phyloP scores from a whole-genome alignment of 352 stramenopile genomes.

The Detonula confervacea region DNA sequence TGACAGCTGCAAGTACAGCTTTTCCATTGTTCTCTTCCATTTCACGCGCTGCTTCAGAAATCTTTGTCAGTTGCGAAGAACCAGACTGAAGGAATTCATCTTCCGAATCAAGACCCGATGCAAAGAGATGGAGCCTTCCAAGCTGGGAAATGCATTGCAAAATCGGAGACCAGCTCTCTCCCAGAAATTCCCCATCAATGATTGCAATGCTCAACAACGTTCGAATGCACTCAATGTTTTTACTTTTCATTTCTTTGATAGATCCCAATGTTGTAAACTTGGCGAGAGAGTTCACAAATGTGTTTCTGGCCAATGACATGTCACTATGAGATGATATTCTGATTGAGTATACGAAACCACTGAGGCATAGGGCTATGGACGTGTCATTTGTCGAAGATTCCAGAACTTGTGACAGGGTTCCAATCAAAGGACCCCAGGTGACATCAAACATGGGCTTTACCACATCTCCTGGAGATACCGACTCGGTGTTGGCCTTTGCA shows the following conservation, averaged over 20 bases:
- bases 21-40: slow-evolving; percentile 83
- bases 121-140: slow-evolving; percentile 94
- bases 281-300: slow-evolving; percentile 94
- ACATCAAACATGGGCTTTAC: slow-evolving; percentile 98
- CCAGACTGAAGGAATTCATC: slow-evolving; percentile 87
- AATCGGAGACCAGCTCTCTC: slow-evolving; percentile 94
- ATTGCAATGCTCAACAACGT: slow-evolving; percentile 96
- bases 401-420: slow-evolving; percentile 96
- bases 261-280: slow-evolving; percentile 97
- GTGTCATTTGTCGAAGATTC: slow-evolving; percentile 92
- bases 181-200: slow-evolving; percentile 96
- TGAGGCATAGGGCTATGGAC: slow-evolving; percentile 93
- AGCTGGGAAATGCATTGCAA: slow-evolving; percentile 97
- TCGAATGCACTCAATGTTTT: slow-evolving; percentile 98
- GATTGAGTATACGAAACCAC: slow-evolving; percentile 95
- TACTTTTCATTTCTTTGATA: slow-evolving; percentile 93
- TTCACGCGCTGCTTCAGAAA: slow-evolving; percentile 61
- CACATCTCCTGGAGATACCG: slow-evolving; percentile 73
- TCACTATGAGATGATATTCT: slow-evolving; percentile 89
- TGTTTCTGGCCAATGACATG: slow-evolving; percentile 93
- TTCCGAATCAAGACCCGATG: slow-evolving; percentile 89
- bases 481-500: slow-evolving; percentile 54
- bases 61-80: slow-evolving; percentile 44
- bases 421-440: slow-evolving; percentile 96
- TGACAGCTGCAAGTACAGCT: slow-evolving; percentile 79